phyloP scores from a whole-genome alignment of 305 asterid species.

The Fraxinus albicans region DNA sequence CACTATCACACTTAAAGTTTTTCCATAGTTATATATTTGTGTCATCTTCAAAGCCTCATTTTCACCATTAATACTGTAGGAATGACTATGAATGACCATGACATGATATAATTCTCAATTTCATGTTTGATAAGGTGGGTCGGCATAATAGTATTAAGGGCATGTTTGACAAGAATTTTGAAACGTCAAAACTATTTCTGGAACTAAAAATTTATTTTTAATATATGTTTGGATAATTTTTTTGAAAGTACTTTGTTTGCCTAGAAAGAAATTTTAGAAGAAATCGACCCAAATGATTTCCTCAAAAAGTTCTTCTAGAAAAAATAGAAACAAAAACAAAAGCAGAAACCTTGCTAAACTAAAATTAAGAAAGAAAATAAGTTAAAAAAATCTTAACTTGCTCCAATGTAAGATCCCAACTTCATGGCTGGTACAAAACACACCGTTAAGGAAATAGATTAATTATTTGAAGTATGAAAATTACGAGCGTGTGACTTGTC shows the following conservation, averaged over 20 bases:
- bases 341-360: not conserved
- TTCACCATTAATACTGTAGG: conserved; percentile 39
- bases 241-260: not conserved
- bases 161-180: not conserved
- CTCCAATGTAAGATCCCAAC: not conserved
- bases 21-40: conserved; percentile 24
- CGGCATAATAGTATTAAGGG: not conserved
- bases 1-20: conserved; percentile 35
- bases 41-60: conserved; percentile 37
- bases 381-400: not conserved
- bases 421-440: not conserved
- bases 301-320: not conserved
- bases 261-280: not conserved
- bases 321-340: not conserved
- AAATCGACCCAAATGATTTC: not conserved
- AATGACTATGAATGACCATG: conserved; percentile 15
- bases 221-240: not conserved
- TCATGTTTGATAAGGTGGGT: not conserved
- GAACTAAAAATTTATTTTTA: not conserved
- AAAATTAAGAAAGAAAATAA: not conserved
- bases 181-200: not conserved
- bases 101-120: not conserved
- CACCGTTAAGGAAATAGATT: not conserved
- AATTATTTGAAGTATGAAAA: too few species aligned
- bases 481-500: not conserved